These are phyloP conservation scores for Biscogniauxia mediterranea DNA, from an alignment of 2,329 filamentous ascomycete species.

Conservation along the genomic window DNA sequence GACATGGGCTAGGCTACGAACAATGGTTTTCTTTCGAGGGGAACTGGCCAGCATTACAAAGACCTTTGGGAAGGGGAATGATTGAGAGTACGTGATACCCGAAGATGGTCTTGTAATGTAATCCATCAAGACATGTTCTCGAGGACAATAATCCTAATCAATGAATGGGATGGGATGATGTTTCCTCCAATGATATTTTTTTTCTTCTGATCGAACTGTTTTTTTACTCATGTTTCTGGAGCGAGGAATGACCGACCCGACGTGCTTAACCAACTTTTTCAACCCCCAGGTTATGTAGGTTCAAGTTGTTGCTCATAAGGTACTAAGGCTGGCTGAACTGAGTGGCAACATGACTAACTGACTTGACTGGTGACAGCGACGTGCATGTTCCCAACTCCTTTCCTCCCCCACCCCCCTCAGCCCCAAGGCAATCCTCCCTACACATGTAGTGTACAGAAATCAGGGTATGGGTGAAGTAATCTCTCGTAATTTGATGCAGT, in stretches of 20 bases:
- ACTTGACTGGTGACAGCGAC: not conserved
- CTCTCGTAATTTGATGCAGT: constrained; percentile 18
- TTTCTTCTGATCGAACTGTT: no score
- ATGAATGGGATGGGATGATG: constrained; percentile 4
- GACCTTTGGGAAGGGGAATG: constrained; percentile 19
- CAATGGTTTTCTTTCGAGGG: constrained; percentile 5
- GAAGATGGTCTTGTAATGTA: constrained; percentile 27
- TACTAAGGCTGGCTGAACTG: no score
- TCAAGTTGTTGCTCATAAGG: no score
- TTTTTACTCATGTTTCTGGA: no score
- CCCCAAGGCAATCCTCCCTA: not conserved
- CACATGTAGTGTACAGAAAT: not conserved
- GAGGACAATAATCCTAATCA: constrained; percentile 17
- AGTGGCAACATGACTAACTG: no score
- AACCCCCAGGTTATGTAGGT: no score
- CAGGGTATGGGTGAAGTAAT: constrained; percentile 6
- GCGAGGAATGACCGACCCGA: no score
- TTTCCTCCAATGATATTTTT: not conserved
- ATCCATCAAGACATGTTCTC: constrained; percentile 12
- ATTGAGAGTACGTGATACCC: constrained; percentile 31
- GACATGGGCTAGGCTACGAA: constrained; percentile 12
- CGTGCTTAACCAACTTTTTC: no score
- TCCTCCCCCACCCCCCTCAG: not conserved
- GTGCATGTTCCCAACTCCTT: not conserved
- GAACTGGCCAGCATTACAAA: constrained; percentile 12